Evolutionary conservation across 352 stramenopile species (phyloP).

Genomic region (Phytophthora chlamydospora): DNA sequence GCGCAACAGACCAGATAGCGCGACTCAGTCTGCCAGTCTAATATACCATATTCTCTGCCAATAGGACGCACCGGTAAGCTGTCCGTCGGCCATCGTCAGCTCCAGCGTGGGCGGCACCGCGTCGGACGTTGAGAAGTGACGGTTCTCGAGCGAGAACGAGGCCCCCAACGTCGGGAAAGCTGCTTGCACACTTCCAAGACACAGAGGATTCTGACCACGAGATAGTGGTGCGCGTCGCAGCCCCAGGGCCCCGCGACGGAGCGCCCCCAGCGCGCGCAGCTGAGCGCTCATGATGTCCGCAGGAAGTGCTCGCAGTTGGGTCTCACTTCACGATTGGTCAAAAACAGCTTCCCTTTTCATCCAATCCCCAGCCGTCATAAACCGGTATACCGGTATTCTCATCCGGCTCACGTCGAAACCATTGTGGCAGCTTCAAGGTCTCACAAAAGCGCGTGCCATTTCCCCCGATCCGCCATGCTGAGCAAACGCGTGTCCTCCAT

Average conservation of each 20-base stretch:
- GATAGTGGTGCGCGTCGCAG: conserved; percentile 2
- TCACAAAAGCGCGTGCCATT: conserved; percentile 7
- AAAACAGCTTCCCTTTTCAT: background rate
- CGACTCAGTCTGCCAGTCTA: conserved; percentile 2
- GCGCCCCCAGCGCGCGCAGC: conserved; percentile 4
- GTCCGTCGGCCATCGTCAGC: conserved; percentile 38
- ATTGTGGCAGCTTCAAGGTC: conserved; percentile 15
- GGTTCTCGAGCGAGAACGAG: conserved; percentile 31
- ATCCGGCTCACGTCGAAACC: conserved; percentile 5
- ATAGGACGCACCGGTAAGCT: conserved; percentile 41
- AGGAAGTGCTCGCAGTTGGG: background rate
- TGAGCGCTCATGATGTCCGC: conserved; percentile 20
- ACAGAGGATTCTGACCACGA: background rate
- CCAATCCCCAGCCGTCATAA: conserved; percentile 7
- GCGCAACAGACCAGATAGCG: background rate
- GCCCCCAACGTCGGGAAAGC: conserved; percentile 6
- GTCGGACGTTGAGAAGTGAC: conserved; percentile 43
- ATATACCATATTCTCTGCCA: background rate
- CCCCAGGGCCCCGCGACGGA: conserved; percentile 17
- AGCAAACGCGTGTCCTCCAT: conserved; percentile 14
- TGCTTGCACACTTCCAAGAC: conserved; percentile 1
- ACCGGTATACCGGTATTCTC: conserved; percentile 5
- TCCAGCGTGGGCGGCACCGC: conserved; percentile 28
- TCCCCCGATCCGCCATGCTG: conserved; percentile 22
- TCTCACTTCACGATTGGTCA: conserved; percentile 4